phyloP scores from a whole-genome alignment of 345 rosid species.

The Geranium rotundifolium region DNA sequence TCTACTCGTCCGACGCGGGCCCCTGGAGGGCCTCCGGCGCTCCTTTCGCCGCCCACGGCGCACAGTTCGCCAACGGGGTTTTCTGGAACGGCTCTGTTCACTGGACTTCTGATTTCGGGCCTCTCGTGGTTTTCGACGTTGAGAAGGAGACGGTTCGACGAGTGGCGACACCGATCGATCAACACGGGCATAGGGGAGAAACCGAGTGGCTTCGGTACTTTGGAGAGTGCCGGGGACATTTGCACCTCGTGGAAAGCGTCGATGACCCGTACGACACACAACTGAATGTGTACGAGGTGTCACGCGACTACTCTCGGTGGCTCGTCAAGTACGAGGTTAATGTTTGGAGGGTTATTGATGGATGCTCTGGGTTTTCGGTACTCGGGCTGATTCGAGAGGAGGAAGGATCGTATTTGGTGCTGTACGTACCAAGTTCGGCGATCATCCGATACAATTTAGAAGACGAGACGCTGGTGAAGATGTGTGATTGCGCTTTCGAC shows the following conservation, averaged over 20 bases:
- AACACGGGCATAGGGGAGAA: conserved; percentile 11
- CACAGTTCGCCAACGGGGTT: conserved; percentile 12
- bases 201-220: conserved; percentile 16
- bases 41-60: neutral
- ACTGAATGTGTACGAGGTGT: conserved; percentile 19
- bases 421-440: conserved; percentile 13
- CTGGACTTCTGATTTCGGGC: conserved; percentile 15
- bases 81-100: conserved; percentile 19
- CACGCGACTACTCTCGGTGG: conserved; percentile 17
- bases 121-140: conserved; percentile 9
- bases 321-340: conserved; percentile 19
- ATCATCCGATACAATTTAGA: too few species aligned
- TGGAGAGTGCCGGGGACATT: conserved; percentile 23
- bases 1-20: conserved; percentile 10
- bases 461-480: too few species aligned
- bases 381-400: neutral
- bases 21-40: conserved; percentile 13
- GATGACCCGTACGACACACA: conserved; percentile 5
- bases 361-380: conserved; percentile 4
- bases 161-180: conserved; percentile 13
- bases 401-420: conserved; percentile 10
- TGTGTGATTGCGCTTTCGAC: too few species aligned
- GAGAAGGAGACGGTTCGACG: conserved; percentile 5
- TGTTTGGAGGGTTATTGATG: conserved; percentile 6
- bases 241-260: conserved; percentile 16